Evolutionary conservation across 768 basidiomycete genomes (phyloP).

Genomic region (Suillus weaverae): DNA sequence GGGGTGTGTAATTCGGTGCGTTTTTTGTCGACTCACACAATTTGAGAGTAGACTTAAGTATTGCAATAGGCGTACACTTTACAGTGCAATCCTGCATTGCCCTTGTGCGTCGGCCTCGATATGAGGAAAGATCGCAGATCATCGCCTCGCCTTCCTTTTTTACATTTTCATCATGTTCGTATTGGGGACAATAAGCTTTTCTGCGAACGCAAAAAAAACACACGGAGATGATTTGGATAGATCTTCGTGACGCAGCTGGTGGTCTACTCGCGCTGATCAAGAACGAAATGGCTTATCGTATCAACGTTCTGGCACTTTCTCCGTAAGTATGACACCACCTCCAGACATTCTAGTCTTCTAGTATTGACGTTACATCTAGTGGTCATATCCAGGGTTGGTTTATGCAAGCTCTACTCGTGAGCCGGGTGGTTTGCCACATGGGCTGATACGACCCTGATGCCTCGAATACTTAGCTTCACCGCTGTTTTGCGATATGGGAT

Average conservation of each 20-base stretch:
- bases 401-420: conserved; percentile 23
- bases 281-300: conserved; percentile 15
- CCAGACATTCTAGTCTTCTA: too few species aligned
- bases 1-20: conserved; percentile 22
- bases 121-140: not conserved
- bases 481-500: conserved; percentile 20
- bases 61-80: conserved; percentile 20
- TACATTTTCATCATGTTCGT: conserved; percentile 26
- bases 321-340: conserved; percentile 14
- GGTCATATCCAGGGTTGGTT: conserved; percentile 33
- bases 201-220: conserved; percentile 24
- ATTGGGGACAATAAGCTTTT: conserved; percentile 29
- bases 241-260: conserved; percentile 23
- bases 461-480: not conserved
- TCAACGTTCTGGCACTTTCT: conserved; percentile 23
- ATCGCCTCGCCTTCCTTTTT: conserved; percentile 14
- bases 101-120: conserved; percentile 8
- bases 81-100: conserved; percentile 16
- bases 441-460: not conserved
- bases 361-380: conserved; percentile 9
- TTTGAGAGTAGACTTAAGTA: not conserved
- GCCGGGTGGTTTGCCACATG: not conserved
- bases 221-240: conserved; percentile 34
- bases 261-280: conserved; percentile 16
- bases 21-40: not conserved